Percentiles rank a stretch among this genome's conserved stretches.
These are phyloP conservation scores for Xylariaceae sp. DNA, from an alignment of 2,329 filamentous ascomycete species.

Conservation along the genomic window DNA sequence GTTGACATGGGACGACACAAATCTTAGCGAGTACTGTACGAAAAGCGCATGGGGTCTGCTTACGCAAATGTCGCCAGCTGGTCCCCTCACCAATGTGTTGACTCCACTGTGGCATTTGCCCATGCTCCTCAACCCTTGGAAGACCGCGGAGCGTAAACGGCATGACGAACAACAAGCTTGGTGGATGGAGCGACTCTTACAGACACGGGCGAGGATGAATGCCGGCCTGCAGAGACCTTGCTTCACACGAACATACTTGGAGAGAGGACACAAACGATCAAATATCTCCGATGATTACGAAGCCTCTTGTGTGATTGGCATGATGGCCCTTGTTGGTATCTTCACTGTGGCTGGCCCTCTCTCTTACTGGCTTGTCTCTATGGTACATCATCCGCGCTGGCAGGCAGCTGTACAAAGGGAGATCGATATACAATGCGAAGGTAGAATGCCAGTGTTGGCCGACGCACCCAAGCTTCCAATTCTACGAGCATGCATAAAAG, in stretches of 20 bases:
- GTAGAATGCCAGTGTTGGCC: slow-evolving; percentile 41
- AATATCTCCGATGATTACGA: slow-evolving; percentile 32
- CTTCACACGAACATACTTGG: slow-evolving; percentile 41
- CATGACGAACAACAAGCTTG: slow-evolving; percentile 52
- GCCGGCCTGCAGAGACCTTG: slow-evolving; percentile 39
- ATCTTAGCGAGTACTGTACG: slow-evolving; percentile 46
- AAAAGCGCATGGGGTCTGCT: slow-evolving; percentile 55
- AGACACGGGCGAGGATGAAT: slow-evolving; percentile 38
- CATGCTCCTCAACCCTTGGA: slow-evolving; percentile 51
- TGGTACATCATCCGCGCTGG: slow-evolving; percentile 49
- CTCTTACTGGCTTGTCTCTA: slow-evolving; percentile 39
- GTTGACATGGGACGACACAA: slow-evolving; percentile 52
- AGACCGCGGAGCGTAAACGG: slow-evolving; percentile 48
- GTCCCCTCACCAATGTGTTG: slow-evolving; percentile 55
- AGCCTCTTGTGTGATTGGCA: slow-evolving; percentile 34
- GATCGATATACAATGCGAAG: slow-evolving; percentile 42
- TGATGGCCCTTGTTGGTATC: slow-evolving; percentile 38
- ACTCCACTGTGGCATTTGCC: slow-evolving; percentile 55
- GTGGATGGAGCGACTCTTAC: slow-evolving; percentile 48
- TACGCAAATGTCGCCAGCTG: slow-evolving; percentile 56
- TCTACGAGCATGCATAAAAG: slow-evolving; percentile 46
- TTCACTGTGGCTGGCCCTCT: slow-evolving; percentile 37
- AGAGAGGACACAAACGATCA: slow-evolving; percentile 32
- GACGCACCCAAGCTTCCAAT: slow-evolving; percentile 42
- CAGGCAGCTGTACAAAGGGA: slow-evolving; percentile 44